Evolutionary conservation across 164 flowering plant genomes (phyloP).

Genomic region (Vitis cinerea): DNA sequence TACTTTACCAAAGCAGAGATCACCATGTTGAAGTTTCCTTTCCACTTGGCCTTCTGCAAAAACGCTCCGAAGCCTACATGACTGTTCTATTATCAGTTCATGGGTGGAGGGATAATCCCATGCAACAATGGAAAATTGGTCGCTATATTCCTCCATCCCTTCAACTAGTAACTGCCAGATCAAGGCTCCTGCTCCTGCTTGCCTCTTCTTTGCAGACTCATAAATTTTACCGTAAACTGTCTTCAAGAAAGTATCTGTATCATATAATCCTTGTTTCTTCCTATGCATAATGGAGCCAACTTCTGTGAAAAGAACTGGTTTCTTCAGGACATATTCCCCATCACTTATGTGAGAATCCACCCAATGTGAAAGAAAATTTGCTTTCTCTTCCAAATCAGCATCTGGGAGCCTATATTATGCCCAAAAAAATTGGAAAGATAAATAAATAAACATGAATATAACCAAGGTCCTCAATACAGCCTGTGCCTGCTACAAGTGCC

Average conservation of each 20-base stretch:
- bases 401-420: constrained; percentile 45
- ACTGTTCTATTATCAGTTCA: constrained; percentile 46
- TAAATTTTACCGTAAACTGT: constrained; percentile 47
- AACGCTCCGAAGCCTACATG: constrained; percentile 35
- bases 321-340: constrained; percentile 44
- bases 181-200: constrained; percentile 62
- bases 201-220: constrained; percentile 46
- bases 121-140: constrained; percentile 49
- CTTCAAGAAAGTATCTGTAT: constrained; percentile 37
- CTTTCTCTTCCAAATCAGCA: constrained; percentile 37
- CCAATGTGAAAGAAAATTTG: constrained; percentile 43
- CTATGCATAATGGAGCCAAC: constrained; percentile 38
- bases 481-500: neutral
- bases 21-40: neutral
- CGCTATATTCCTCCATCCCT: constrained; percentile 44
- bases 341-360: constrained; percentile 56
- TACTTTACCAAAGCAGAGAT: constrained; percentile 1
- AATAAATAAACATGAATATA: neutral
- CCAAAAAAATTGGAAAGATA: neutral
- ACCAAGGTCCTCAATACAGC: neutral
- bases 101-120: constrained; percentile 50
- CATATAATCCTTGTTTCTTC: constrained; percentile 18
- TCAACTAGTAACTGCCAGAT: constrained; percentile 63
- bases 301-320: constrained; percentile 65
- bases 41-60: neutral